Evolutionary conservation across 2,329 filamentous ascomycete genomes (phyloP), one percentile per base, ranked within the genome.

Genomic region (Xylariaceae sp.): DNA sequence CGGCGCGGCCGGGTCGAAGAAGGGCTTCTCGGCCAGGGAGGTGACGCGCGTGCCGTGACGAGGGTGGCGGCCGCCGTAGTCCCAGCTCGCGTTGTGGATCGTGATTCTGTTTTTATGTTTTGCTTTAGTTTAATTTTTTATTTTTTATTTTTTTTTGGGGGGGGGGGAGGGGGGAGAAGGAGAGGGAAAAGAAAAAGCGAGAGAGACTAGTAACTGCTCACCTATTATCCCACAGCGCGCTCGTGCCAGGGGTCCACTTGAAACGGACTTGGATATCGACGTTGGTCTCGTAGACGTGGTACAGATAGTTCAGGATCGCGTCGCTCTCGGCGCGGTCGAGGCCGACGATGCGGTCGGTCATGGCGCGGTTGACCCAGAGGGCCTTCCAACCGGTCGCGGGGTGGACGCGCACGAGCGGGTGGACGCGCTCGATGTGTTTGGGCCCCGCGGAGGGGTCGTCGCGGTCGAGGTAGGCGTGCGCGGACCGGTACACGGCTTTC

Each of bases 351-450:
- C 73, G 68, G 5, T 72, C 70, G 0, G 82, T 86, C 72, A 86
- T 81, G 2, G 76, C 67, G 3, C 81, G 71, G 56, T 87, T 87
- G 0, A 87, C 83, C 68, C 73, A 87, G 0, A 87, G 67, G 0
- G 79, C 70, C 59, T 85, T 87, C 83, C 83, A 86, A 1, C 82
- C 83, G 0, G 83, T 87, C 0, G 77, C 81, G 0, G 83, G 83
- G 54, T 87, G 82, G 0, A 83, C 76, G 3, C 83, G 71, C 2
- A 87, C 82, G 8, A 87, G 58, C 0, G 82, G 81, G 55, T 86
- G 83, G 8, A 71, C 65, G 5, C 82, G 71, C 59, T 85, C 81
- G n/a, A 87, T 63, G 50, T 70, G 70, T 59, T 80, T 76, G 0
- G 81, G 82, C 0, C 83, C 82, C 0, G 70, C 68, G 9, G 69